These are phyloP conservation scores for Fraxinus albicans DNA, from an alignment of 305 asterid species.

Conservation along the genomic window DNA sequence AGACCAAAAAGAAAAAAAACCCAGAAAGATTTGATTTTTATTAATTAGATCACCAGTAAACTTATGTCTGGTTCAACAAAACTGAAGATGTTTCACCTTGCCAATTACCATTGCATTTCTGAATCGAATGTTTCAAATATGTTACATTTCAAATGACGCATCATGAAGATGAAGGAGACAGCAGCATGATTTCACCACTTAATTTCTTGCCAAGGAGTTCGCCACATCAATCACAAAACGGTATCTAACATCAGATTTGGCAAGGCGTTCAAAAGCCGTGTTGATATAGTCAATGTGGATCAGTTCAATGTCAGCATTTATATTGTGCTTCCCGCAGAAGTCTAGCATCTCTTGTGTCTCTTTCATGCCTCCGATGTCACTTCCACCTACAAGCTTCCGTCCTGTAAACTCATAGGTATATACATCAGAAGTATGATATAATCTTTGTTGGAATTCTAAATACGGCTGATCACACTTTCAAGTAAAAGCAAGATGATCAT, in stretches of 20 bases:
- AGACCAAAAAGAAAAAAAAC: too few relatives aligned
- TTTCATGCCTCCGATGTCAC: conserved; percentile 59
- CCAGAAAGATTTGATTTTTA: background rate
- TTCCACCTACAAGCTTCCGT: conserved; percentile 63
- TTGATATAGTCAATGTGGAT: conserved; percentile 40
- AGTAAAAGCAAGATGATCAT: background rate
- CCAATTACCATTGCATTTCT: background rate
- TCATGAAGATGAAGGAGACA: background rate
- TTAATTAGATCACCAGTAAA: background rate
- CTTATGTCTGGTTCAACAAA: background rate
- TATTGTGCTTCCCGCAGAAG: conserved; percentile 53
- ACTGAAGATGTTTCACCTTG: background rate
- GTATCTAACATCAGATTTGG: conserved; percentile 54
- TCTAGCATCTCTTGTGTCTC: conserved; percentile 70
- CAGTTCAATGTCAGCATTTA: conserved; percentile 49
- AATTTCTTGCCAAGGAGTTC: conserved; percentile 35
- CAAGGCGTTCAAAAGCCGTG: conserved; percentile 53
- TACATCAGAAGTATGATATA: background rate
- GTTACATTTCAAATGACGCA: background rate
- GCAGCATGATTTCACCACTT: background rate
- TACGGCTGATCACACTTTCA: background rate
- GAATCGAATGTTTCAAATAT: background rate
- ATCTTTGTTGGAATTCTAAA: background rate
- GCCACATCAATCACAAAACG: conserved; percentile 65
- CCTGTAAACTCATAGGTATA: conserved; percentile 27